A percentile compares a stretch with the other conserved stretches of the same genome.
These are phyloP conservation scores for Nigrograna mackinnonii DNA, from an alignment of 2,329 filamentous ascomycete species.

Conservation along the genomic window DNA sequence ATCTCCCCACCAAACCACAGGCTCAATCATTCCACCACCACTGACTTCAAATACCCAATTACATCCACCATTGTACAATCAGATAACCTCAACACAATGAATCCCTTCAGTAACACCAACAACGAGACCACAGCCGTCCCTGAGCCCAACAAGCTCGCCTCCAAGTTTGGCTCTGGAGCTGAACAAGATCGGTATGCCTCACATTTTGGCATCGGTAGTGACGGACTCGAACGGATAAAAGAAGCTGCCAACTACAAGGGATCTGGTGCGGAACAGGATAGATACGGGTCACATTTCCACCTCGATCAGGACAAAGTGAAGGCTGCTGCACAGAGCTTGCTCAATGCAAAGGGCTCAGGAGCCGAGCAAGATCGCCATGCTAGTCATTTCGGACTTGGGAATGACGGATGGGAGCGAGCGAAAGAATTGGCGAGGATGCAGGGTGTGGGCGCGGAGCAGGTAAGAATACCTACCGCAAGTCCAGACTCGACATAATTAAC, in stretches of 20 bases:
- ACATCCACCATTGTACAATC: too few species aligned
- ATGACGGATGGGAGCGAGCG: constrained; percentile 32
- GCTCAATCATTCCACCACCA: too few species aligned
- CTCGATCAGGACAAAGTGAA: constrained; percentile 27
- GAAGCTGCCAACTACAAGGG: constrained; percentile 24
- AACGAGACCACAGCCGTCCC: constrained; percentile 5
- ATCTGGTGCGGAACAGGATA: constrained; percentile 34
- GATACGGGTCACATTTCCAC: constrained; percentile 33
- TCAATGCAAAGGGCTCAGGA: constrained; percentile 21
- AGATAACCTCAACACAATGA: constrained; percentile 13
- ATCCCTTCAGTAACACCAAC: constrained; percentile 13
- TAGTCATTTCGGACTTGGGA: constrained; percentile 25
- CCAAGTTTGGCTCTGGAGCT: constrained; percentile 29
- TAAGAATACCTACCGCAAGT: constrained; percentile 9
- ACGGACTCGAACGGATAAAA: constrained; percentile 19
- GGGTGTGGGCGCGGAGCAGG: constrained; percentile 39
- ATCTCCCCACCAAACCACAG: too few species aligned
- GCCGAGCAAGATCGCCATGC: constrained; percentile 24
- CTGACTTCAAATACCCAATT: too few species aligned
- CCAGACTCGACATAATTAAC: constrained; percentile 6
- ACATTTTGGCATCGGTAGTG: constrained; percentile 25
- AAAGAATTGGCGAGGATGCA: constrained; percentile 27
- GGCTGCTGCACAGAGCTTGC: constrained; percentile 23
- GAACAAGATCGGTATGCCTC: constrained; percentile 35
- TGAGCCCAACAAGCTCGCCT: constrained; percentile 7